Evolutionary conservation across 2,329 filamentous ascomycete species (phyloP), one percentile per base, ranked within the genome.

Genomic region (Colletotrichum endophyticum): DNA sequence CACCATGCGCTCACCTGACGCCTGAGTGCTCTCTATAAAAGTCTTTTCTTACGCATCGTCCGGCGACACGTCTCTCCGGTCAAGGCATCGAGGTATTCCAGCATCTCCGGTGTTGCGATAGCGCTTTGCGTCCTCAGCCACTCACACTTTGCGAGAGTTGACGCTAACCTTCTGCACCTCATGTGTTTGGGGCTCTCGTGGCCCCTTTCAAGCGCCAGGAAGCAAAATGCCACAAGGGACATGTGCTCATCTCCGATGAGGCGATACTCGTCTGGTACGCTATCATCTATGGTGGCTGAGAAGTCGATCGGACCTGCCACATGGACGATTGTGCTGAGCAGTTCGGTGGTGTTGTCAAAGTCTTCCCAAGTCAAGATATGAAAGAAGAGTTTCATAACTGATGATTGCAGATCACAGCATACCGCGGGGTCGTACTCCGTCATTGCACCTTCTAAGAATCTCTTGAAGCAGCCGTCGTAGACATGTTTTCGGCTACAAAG

Each of bases 21-120:
- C 39, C 39, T 11, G 19, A 44, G 19, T 0, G 39, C 39, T 44
- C 39, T n/a, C 39, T 1, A 44, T 19, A 44, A 44, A 4, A 39
- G 1, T 8, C 13, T 6, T 5, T 36, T 15, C 3, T 4, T 3
- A 19, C 5, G 15, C 2, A 3, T 19, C 39, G 16, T n/a, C 16
- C 39, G 39, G 39, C 39, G 19, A 44, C 39, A n/a, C 39, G 0
- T 44, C 39, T 44, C 39, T 0, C 19, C 0, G 39, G 39, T n/a
- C 5, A 44, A 0, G 39, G 0, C 39, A n/a, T 44, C 0, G 39
- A 44, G 19, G 5, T n/a, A 44, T n/a, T 0, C 0, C 16, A 44
- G 8, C 19, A 44, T 6, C 0, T n/a, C 39, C 5, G 19, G 39
- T 4, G 39, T 44, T 11, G 3, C 6, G 8, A 1, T n/a, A 44